A percentile compares a stretch with the other conserved stretches of the same genome.
phyloP scores from a whole-genome alignment of 495 filamentous ascomycete genomes.

The Daldinia vernicosa region DNA sequence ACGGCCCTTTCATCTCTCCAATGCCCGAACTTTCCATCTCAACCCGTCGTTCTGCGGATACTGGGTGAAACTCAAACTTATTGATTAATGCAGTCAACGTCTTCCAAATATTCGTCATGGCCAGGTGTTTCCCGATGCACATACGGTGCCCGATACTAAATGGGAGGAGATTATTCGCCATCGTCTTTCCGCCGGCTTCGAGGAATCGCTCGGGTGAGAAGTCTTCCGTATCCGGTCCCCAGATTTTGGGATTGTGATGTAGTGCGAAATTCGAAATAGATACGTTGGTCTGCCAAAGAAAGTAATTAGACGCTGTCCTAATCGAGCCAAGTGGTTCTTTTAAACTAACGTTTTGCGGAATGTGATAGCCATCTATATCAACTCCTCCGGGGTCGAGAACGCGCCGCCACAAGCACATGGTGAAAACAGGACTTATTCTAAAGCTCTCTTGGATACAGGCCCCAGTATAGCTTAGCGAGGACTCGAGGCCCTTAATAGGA shows the following conservation, averaged over 20 bases:
- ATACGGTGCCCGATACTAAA: slow-evolving; percentile 2
- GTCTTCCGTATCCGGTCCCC: neutral
- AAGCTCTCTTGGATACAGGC: slow-evolving; percentile 1
- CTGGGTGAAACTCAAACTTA: neutral
- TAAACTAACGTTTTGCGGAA: neutral
- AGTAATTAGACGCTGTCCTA: neutral
- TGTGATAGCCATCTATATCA: neutral
- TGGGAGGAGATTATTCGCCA: neutral
- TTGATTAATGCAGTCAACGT: neutral
- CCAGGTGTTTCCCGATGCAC: neutral
- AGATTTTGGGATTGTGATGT: slow-evolving; percentile 5
- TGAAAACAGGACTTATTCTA: neutral
- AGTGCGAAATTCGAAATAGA: neutral
- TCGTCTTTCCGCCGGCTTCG: neutral
- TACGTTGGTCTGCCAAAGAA: neutral
- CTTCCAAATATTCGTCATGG: slow-evolving; percentile 9
- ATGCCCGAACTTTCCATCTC: neutral
- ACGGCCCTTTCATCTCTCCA: neutral
- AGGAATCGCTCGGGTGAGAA: neutral
- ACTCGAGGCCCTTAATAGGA: neutral
- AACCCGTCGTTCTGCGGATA: neutral
- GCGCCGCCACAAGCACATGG: neutral
- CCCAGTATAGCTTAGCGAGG: neutral
- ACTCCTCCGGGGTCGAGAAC: neutral
- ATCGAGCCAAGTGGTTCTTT: neutral